Evolutionary conservation across 2,329 filamentous ascomycete genomes (phyloP), one percentile per base, ranked within the genome.

Genomic region (Beauveria australis): DNA sequence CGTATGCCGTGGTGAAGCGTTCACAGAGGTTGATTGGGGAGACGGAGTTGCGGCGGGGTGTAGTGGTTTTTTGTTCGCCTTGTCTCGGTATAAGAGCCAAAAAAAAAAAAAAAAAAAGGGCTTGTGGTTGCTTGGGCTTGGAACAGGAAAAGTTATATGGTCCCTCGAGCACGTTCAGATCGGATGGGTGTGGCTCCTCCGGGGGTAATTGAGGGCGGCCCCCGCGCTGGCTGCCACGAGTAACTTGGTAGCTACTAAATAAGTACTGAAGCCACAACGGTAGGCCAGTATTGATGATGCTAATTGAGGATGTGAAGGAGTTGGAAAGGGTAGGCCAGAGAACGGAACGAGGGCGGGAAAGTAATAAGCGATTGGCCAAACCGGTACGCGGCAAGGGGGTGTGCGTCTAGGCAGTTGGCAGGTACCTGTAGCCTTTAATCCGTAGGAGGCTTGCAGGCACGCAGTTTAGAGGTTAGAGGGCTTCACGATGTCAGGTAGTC

Each of bases 1-100:
- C 54, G 55, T 58, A 57, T 51, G 55, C 55, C 55, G 55, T 58
- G 33, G 46, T 58, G 55, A 58, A 58, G 55, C 55, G 56, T 59
- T 48, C 56, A 40, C 56, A 37, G 30, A 48, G n/a, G 43, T 44
- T 51, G n/a, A 41, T 44, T 49, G 47, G 28, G 43, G 60, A 53
- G 53, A 59, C 18, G 33, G 22, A n/a, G 26, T 22, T 16, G 54
- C 22, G 48, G 56, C 26, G 56, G 56, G 33, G 47, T 53, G 24
- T 33, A 37, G 55, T 44, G 46, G 33, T 51, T 44, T 59, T 51
- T 48, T 41, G 33, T 52, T 47, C 60, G 54, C 48, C 53, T 52
- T 57, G 60, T 56, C 47, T 58, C 52, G 67, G 65, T 61, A 64
- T 65, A 67, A 54, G 26, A 22, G 22, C 22, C 37, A 62, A 54